Base-by-base conservation (phyloP, 305 asterid species). In the Fraxinus nigra region DNA sequence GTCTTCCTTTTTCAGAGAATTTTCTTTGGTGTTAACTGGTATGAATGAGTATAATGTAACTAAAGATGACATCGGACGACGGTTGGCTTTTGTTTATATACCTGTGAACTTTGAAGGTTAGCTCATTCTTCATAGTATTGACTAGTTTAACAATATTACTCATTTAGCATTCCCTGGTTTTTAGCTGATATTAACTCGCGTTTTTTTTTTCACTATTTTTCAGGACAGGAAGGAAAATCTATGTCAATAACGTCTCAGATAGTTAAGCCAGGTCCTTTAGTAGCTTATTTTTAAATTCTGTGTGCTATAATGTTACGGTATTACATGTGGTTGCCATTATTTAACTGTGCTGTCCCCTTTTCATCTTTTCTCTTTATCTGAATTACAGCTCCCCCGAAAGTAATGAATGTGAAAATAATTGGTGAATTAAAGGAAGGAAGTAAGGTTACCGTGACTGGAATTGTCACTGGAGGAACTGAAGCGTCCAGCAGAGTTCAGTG, bases 401-500 rank as follows among this genome's bases (percentile, higher is more conserved):
- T 92, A 80, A 89, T 92, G 73, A 87, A 90, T 86, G 81, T 92
- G 87, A 97, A 97, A 91, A 92, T 97, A 89, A 90, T 95, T 89
- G 99, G 99, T 79, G 99, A 93, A 83, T 83, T 97, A 83, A 92
- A 84, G 93, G 99, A 97, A 85, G 99, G 98, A 81, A 92, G 98
- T 89, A 95, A 97, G 90, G 90, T 97, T 78, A 92, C 97, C 72
- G 98, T 90, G 78, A 87, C 97, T 46, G 98, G 98, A 86, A 92
- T 92, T 77, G 98, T 97, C 81, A 95, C 97, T 6, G 99, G 98
- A 84, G 99, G 98, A 85, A 97, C 97, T 48, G 99, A 97, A 91
- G 97, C 97, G 46, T 95, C 98, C 82, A 97, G 99, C 90, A 92
- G 97, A 88, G 99, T 97, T 85, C 98, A 97, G 85, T 97, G 99